phyloP scores from a whole-genome alignment of 2,329 filamentous ascomycete genomes.

The Talaromyces rugulosus region DNA sequence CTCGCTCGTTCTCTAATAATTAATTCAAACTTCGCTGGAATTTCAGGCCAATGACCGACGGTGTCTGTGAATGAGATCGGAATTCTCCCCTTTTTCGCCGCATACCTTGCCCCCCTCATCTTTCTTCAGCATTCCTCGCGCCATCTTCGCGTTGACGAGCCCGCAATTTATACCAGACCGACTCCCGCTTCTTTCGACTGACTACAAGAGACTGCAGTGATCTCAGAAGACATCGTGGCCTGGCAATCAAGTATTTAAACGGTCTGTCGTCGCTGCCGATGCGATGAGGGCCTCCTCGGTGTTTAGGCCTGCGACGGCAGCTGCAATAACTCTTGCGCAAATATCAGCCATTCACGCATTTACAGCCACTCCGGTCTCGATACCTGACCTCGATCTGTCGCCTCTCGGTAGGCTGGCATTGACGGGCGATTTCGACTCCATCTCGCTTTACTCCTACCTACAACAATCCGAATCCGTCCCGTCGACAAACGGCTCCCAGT shows the following conservation, averaged over 20 bases:
- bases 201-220: not conserved
- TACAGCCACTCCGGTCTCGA: conserved; percentile 32
- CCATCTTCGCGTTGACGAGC: conserved; percentile 2
- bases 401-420: conserved; percentile 78
- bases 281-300: conserved; percentile 44
- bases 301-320: conserved; percentile 42
- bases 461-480: conserved; percentile 64
- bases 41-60: not conserved
- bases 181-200: not conserved
- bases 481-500: conserved; percentile 72
- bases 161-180: not conserved
- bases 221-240: conserved; percentile 6
- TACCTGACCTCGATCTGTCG: conserved; percentile 61
- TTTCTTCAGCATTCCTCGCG: conserved; percentile 10
- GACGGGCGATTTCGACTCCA: conserved; percentile 82
- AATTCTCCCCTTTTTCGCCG: conserved; percentile 11
- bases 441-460: conserved; percentile 82
- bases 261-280: conserved; percentile 35
- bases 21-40: not conserved
- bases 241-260: conserved; percentile 15
- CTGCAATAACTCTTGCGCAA: conserved; percentile 25
- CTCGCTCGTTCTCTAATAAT: not conserved
- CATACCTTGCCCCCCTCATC: conserved; percentile 15
- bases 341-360: conserved; percentile 23
- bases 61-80: conserved; percentile 1